Percentiles rank a stretch among this genome's conserved stretches.
phyloP scores from a whole-genome alignment of 164 flowering plant genomes.

The Echeveria elegans region DNA sequence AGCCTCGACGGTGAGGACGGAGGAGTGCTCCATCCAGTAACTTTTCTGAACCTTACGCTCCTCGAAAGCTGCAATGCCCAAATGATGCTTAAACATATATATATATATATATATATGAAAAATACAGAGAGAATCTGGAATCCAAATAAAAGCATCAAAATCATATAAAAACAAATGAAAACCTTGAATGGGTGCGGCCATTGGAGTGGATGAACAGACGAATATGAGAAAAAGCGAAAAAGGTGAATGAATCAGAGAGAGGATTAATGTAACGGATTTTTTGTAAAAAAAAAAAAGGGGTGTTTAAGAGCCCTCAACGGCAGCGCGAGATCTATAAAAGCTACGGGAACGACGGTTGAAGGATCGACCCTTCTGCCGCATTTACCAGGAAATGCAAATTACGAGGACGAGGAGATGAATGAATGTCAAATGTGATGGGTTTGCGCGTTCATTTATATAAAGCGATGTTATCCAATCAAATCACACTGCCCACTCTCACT shows the following conservation, averaged over 20 bases:
- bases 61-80: constrained; percentile 15
- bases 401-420: neutral
- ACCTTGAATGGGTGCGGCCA: constrained; percentile 28
- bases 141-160: too few relatives aligned
- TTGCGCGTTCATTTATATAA: neutral
- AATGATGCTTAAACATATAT: too few relatives aligned
- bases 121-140: too few relatives aligned
- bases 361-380: constrained; percentile 73
- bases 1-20: constrained; percentile 71
- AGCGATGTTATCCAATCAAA: neutral
- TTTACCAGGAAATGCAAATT: constrained; percentile 11
- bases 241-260: neutral
- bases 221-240: neutral
- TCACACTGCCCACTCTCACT: too few relatives aligned
- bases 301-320: constrained; percentile 54
- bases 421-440: neutral
- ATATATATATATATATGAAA: too few relatives aligned
- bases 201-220: neutral
- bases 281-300: neutral
- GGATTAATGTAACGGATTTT: neutral
- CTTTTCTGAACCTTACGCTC: constrained; percentile 67
- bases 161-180: neutral
- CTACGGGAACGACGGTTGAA: constrained; percentile 67
- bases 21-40: constrained; percentile 84
- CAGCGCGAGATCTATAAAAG: constrained; percentile 75